phyloP scores from a whole-genome alignment of 495 filamentous ascomycete genomes.

The Cenococcum geophilum region DNA sequence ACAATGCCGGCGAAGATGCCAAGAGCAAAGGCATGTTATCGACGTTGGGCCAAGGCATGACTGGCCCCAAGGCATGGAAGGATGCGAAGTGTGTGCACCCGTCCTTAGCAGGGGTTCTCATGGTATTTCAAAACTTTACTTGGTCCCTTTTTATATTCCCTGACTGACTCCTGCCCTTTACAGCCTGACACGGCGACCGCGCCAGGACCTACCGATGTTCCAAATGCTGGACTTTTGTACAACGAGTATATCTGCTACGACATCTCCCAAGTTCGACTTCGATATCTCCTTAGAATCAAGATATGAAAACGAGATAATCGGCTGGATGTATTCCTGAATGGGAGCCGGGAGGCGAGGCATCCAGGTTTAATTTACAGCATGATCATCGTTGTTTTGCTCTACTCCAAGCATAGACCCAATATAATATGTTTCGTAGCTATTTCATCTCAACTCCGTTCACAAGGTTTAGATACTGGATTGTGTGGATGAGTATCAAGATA shows the following conservation, averaged over 20 bases:
- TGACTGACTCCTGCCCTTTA: no score
- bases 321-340: no score
- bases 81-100: constrained; percentile 62
- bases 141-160: neutral
- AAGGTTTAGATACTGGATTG: no score
- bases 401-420: no score
- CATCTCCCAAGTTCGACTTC: constrained; percentile 66
- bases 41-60: constrained; percentile 60
- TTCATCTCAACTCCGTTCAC: no score
- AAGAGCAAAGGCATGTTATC: constrained; percentile 53
- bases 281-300: constrained; percentile 57
- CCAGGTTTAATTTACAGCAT: no score
- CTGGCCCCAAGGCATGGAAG: constrained; percentile 63
- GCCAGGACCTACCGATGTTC: constrained; percentile 36
- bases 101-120: constrained; percentile 56
- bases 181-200: no score
- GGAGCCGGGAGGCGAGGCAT: no score
- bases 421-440: no score
- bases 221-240: constrained; percentile 43
- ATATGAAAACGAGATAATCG: no score
- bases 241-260: constrained; percentile 80
- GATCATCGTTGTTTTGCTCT: no score
- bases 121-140: constrained; percentile 42
- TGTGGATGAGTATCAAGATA: no score
- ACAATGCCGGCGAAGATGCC: constrained; percentile 56